Evolutionary conservation across 108 stramenopile species (phyloP), one percentile per base, ranked within the genome.

Genomic region (Conticribra guillardii): DNA sequence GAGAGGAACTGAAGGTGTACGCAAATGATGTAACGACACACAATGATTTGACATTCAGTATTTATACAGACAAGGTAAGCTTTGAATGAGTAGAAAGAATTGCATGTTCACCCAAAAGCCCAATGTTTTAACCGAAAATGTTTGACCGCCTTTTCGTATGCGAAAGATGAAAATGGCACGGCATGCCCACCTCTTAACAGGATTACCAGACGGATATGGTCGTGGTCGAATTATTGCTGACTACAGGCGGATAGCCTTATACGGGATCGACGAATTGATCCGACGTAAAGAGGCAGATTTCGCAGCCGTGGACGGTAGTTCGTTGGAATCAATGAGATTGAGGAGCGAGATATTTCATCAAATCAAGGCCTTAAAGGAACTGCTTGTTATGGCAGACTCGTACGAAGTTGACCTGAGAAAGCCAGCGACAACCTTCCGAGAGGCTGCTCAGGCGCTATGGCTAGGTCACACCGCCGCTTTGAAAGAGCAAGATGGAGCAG

Each of bases 401-500:
- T 86, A 89, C 53, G 85, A 74, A 22, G 80, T 89, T 8, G 84
- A 89, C 28, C 54, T 89, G 28, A 55, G 83, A 17, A 47, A 73
- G 23, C 83, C 87, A 0, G 80, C 87, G 3, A 84, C 17, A 33
- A 82, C 81, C 11, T 85, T 86, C 60, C 47, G 58, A 31, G 85
- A 89, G 45, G 87, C 87, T 18, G 84, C 74, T 27, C 87, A 89
- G 50, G 62, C 60, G 31, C 69, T 86, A 73, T 89, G 85, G 85
- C 64, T 89, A 14, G 87, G 85, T 23, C 85, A 89, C 55, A 82
- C 74, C 7, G 87, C 87, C 14, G 83, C 87, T 29, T 68, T 89
- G 44, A 89, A 89, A 60, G 83, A 85, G 61, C 85, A 89, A 55
- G 87, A 89, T 60, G 87, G 87, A 28, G 87, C 87, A 30, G 87